These are phyloP conservation scores for Raphanus raphanistrum DNA, from an alignment of 345 rosid genomes.

Conservation along the genomic window DNA sequence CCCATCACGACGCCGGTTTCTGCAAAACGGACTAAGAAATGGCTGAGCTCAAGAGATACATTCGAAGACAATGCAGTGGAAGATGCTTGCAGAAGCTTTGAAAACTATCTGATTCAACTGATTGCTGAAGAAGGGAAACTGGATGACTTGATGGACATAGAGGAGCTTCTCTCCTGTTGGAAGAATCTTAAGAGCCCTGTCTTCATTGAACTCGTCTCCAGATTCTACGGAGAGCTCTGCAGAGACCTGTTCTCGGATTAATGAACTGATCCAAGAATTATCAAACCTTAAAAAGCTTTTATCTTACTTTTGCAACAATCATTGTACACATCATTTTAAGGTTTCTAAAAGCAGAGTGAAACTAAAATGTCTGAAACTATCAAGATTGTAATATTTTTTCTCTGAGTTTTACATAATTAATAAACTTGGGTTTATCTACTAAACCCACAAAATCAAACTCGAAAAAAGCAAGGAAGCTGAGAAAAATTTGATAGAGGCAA, in stretches of 20 bases:
- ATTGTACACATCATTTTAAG: slow-evolving; percentile 13
- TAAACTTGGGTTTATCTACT: slow-evolving; percentile 3
- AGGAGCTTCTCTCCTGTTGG: slow-evolving; percentile 84
- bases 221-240: slow-evolving; percentile 85
- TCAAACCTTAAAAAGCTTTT: not conserved
- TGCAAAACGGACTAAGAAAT: slow-evolving; percentile 18
- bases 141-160: slow-evolving; percentile 72
- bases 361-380: slow-evolving; percentile 10
- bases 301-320: slow-evolving; percentile 5
- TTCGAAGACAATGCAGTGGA: slow-evolving; percentile 49
- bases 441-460: not conserved
- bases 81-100: slow-evolving; percentile 83
- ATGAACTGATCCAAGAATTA: slow-evolving; percentile 3
- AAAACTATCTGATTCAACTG: slow-evolving; percentile 82
- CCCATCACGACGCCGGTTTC: slow-evolving; percentile 60
- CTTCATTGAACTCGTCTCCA: slow-evolving; percentile 65
- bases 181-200: slow-evolving; percentile 76
- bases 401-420: not conserved
- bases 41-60: slow-evolving; percentile 22
- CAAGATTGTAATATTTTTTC: not conserved
- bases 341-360: not conserved
- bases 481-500: not conserved
- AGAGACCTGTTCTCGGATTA: slow-evolving; percentile 43
- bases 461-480: too few relatives aligned
- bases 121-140: slow-evolving; percentile 76